Evolutionary conservation across 352 stramenopile genomes (phyloP).

Genomic region (Ophiocytium majus): DNA sequence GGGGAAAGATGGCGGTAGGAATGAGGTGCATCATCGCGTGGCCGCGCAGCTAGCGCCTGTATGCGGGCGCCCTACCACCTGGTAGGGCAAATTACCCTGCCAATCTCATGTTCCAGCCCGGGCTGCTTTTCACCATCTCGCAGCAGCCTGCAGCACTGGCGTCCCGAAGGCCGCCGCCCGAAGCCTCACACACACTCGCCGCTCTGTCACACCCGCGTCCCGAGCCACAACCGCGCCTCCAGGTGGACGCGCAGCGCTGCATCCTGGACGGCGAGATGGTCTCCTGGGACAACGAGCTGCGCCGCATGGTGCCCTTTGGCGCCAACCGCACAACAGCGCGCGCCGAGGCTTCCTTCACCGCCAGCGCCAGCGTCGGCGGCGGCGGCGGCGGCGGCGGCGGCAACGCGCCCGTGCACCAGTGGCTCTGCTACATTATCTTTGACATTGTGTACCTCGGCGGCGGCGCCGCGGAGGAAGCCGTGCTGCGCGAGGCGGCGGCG

Average conservation of each 20-base stretch:
- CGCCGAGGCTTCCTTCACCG: constrained; percentile 20
- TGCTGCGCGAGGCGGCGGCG: background rate
- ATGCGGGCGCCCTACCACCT: too few relatives aligned
- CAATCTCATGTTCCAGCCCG: too few relatives aligned
- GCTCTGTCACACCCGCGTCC: too few relatives aligned
- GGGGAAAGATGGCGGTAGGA: too few relatives aligned
- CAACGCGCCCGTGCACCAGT: background rate
- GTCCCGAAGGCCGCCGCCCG: too few relatives aligned
- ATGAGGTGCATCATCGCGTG: too few relatives aligned
- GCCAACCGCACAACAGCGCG: constrained; percentile 35
- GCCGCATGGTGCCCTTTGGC: constrained; percentile 45
- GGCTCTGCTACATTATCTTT: constrained; percentile 51
- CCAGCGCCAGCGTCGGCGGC: background rate
- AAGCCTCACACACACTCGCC: too few relatives aligned
- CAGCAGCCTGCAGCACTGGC: too few relatives aligned
- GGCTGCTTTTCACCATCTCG: too few relatives aligned
- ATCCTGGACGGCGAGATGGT: constrained; percentile 55
- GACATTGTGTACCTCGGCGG: constrained; percentile 38
- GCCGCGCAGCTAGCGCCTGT: too few relatives aligned
- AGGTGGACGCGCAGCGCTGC: constrained; percentile 40
- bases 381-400: too few relatives aligned
- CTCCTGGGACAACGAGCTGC: constrained; percentile 35
- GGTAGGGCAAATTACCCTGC: too few relatives aligned
- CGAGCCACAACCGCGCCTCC: background rate
- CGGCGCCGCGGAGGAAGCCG: background rate